Conservation (phyloP, 257 asterid species). For the Solanum chmielewskii region DNA sequence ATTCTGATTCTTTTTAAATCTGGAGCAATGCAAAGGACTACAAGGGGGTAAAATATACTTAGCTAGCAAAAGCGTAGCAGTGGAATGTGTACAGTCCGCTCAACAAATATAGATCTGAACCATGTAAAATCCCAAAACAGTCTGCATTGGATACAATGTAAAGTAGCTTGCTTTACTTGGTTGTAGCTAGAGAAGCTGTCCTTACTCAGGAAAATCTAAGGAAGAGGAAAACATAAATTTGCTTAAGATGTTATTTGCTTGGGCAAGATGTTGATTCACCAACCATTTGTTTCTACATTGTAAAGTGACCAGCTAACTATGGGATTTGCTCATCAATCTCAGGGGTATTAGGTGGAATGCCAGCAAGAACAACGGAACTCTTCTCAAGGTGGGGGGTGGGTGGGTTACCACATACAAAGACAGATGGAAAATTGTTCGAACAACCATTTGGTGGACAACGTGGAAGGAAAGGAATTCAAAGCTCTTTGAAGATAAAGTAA, state of each 20-base stretch:
- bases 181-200: not conserved
- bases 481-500: not conserved
- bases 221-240: not conserved
- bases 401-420: not conserved
- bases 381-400: not conserved
- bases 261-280: not conserved
- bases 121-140: not conserved
- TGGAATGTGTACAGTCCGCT: not conserved
- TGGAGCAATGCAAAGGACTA: not conserved
- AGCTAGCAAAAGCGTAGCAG: not conserved
- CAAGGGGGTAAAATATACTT: not conserved
- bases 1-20: not conserved
- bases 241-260: not conserved
- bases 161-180: not conserved
- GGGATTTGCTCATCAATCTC: not conserved
- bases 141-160: not conserved
- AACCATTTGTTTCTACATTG: not conserved
- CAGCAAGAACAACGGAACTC: not conserved
- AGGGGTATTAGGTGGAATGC: not conserved
- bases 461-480: not conserved
- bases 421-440: not conserved
- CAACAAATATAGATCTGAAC: not conserved
- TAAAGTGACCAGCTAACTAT: not conserved
- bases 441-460: not conserved
- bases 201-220: not conserved